Conservation (phyloP, 208 protist species). For the Leishmania major region DNA sequence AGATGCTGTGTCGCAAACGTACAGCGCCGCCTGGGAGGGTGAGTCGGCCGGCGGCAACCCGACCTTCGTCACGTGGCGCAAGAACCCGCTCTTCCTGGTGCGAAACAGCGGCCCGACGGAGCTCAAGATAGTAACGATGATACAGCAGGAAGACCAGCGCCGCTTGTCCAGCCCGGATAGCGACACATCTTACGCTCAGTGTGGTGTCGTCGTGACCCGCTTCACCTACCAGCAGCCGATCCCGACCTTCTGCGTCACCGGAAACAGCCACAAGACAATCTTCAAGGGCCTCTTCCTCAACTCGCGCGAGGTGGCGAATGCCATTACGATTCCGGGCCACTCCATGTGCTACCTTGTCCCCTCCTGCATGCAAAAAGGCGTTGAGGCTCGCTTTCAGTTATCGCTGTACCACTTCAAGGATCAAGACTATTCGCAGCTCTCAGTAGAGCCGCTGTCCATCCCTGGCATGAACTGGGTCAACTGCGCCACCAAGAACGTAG, state of each 20-base stretch:
- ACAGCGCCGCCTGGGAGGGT: constrained; percentile 50
- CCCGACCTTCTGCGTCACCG: constrained; percentile 63
- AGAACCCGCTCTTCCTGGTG: constrained; percentile 78
- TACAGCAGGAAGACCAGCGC: constrained; percentile 73
- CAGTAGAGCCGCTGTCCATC: constrained; percentile 43
- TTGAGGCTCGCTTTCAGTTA: constrained; percentile 48
- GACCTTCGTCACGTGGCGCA: constrained; percentile 66
- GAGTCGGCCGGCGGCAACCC: constrained; percentile 67
- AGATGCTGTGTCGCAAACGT: constrained; percentile 37
- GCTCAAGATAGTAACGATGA: constrained; percentile 41
- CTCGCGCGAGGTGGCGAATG: constrained; percentile 71
- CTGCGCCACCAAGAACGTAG: constrained; percentile 37
- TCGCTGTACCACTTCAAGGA: constrained; percentile 50
- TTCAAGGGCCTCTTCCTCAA: constrained; percentile 83
- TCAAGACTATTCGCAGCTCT: constrained; percentile 45
- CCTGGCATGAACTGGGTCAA: constrained; percentile 46
- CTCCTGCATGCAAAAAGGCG: constrained; percentile 60
- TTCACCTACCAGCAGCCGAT: constrained; percentile 36
- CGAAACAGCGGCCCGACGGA: constrained; percentile 37
- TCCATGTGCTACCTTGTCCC: constrained; percentile 79
- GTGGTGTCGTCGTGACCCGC: constrained; percentile 56
- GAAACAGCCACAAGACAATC: constrained; percentile 65
- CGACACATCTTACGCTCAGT: constrained; percentile 58
- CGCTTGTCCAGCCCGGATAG: constrained; percentile 42
- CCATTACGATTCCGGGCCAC: constrained; percentile 53